Conservation (phyloP, 2,329 filamentous ascomycete genomes). For the Alternaria longipes region DNA sequence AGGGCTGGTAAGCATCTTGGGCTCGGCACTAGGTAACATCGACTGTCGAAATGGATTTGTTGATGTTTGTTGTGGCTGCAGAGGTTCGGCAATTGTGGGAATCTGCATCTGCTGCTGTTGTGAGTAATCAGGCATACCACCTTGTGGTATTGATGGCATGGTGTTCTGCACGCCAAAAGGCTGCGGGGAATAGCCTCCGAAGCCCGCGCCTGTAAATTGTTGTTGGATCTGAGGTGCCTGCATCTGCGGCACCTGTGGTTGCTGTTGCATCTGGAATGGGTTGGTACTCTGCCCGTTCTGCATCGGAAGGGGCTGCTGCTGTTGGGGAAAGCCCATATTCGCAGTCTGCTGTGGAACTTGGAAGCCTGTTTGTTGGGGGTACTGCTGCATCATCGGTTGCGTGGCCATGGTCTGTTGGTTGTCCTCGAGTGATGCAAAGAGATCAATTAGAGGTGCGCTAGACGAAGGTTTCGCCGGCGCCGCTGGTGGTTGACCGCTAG, state of each 20-base stretch:
- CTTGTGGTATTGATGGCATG: slow-evolving; percentile 61
- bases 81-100: slow-evolving; percentile 51
- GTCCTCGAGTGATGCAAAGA: slow-evolving; percentile 46
- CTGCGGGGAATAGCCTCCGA: slow-evolving; percentile 80
- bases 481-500: slow-evolving; percentile 34
- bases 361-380: slow-evolving; percentile 44
- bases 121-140: slow-evolving; percentile 57
- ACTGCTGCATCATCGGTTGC: slow-evolving; percentile 47
- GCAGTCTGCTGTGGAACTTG: slow-evolving; percentile 55
- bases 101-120: slow-evolving; percentile 46
- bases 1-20: slow-evolving; percentile 44
- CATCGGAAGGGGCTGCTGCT: slow-evolving; percentile 65
- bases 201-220: slow-evolving; percentile 77
- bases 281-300: slow-evolving; percentile 73
- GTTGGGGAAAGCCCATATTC: slow-evolving; percentile 39
- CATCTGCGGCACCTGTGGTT: slow-evolving; percentile 62
- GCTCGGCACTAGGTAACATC: slow-evolving; percentile 66
- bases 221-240: slow-evolving; percentile 62
- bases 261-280: slow-evolving; percentile 83
- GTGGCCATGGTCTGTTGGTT: slow-evolving; percentile 49
- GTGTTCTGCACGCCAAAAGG: slow-evolving; percentile 59
- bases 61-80: slow-evolving; percentile 63
- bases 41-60: slow-evolving; percentile 97
- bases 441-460: slow-evolving; percentile 46
- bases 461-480: slow-evolving; percentile 28